phyloP scores from a whole-genome alignment of 805 yeast species.

The Candida sakaeoensis region DNA sequence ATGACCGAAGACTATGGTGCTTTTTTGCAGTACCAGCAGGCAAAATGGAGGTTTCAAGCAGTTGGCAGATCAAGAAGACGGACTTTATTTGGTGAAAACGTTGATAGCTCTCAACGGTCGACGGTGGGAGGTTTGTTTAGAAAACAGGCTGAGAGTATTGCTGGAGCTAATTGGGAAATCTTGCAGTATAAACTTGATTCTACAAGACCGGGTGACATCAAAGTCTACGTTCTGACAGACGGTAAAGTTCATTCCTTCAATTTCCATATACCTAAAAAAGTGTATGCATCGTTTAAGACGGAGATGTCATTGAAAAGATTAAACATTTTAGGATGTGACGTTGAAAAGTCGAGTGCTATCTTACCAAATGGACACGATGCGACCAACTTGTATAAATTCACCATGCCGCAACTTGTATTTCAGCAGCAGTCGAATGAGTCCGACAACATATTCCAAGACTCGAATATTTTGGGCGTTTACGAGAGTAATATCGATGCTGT shows the following conservation, averaged over 20 bases:
- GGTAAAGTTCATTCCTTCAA: conserved; percentile 70
- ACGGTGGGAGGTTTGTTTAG: conserved; percentile 67
- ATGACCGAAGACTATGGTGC: conserved; percentile 64
- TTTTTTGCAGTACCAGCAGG: conserved; percentile 71
- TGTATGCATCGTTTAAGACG: conserved; percentile 65
- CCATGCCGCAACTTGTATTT: conserved; percentile 64
- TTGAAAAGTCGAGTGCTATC: conserved; percentile 55
- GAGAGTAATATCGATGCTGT: conserved; percentile 66
- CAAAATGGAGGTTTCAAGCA: conserved; percentile 83
- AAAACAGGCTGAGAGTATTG: conserved; percentile 74
- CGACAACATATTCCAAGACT: conserved; percentile 60
- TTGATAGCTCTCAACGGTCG: conserved; percentile 50
- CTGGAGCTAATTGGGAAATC: conserved; percentile 81
- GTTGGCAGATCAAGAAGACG: conserved; percentile 67
- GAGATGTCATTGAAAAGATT: conserved; percentile 34
- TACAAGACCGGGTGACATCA: conserved; percentile 66
- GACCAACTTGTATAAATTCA: conserved; percentile 52
- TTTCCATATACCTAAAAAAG: conserved; percentile 68
- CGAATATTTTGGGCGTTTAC: conserved; percentile 63
- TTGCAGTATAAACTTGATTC: conserved; percentile 62
- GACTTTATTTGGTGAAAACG: conserved; percentile 70
- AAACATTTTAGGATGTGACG: conserved; percentile 42
- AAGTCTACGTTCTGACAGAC: conserved; percentile 65
- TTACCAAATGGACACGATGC: conserved; percentile 69
- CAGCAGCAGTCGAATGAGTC: conserved; percentile 53